These are phyloP conservation scores for Apiospora phragmitis DNA, from an alignment of 2,329 filamentous ascomycete genomes.

Conservation along the genomic window DNA sequence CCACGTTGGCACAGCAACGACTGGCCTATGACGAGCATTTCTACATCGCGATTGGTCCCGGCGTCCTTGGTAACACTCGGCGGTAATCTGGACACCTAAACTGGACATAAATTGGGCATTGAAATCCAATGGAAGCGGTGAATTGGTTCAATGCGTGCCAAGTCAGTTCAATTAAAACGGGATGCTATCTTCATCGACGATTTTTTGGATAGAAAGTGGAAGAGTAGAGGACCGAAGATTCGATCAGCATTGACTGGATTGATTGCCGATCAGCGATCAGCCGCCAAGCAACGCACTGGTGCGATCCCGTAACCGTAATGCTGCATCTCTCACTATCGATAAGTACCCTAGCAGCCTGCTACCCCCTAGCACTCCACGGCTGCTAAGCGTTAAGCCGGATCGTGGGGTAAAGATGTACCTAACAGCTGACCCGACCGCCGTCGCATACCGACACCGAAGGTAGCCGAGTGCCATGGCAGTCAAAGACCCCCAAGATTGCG, in stretches of 20 bases:
- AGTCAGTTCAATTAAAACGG: background rate
- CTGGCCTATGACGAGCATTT: background rate
- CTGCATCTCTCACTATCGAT: background rate
- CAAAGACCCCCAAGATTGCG: background rate
- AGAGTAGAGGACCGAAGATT: background rate
- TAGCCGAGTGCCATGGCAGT: conserved; percentile 3
- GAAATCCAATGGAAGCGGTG: background rate
- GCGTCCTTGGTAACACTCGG: background rate
- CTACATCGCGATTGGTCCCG: background rate
- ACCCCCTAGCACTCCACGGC: background rate
- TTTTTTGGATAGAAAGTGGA: background rate
- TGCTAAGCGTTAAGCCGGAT: background rate
- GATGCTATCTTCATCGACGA: background rate
- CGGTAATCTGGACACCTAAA: background rate
- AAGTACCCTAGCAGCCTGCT: background rate
- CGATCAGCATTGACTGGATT: background rate
- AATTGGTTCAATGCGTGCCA: background rate
- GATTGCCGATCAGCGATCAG: background rate
- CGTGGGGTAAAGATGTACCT: conserved; percentile 6
- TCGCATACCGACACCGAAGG: conserved; percentile 3
- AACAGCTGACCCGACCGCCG: background rate
- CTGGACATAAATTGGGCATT: background rate
- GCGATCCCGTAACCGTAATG: background rate
- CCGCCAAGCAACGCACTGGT: background rate
- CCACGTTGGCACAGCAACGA: background rate